These are phyloP conservation scores for Erythrobasidium yunnanense DNA, from an alignment of 768 basidiomycete genomes.

Conservation along the genomic window DNA sequence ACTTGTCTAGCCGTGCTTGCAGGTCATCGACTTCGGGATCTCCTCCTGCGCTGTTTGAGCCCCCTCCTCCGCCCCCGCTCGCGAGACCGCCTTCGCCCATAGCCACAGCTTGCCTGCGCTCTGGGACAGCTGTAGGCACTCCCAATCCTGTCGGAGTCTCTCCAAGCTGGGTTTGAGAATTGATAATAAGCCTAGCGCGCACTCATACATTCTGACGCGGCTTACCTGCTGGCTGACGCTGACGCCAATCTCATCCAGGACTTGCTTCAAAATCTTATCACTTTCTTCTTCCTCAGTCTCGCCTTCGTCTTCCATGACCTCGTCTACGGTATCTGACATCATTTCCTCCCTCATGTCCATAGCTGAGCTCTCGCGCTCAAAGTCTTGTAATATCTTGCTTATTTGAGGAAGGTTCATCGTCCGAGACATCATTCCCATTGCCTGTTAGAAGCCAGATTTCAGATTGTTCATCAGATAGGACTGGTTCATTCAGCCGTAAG, in stretches of 20 bases:
- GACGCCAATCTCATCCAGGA: slow-evolving; percentile 94
- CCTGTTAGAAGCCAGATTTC: slow-evolving; percentile 47
- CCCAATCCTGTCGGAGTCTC: slow-evolving; percentile 36
- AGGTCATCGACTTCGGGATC: slow-evolving; percentile 78
- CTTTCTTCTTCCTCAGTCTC: slow-evolving; percentile 95
- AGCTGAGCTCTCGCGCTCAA: slow-evolving; percentile 89
- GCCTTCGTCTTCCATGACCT: slow-evolving; percentile 71
- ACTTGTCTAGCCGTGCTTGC: slow-evolving; percentile 82
- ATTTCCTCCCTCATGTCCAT: slow-evolving; percentile 99
- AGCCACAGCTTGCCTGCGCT: slow-evolving; percentile 68
- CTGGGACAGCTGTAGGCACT: slow-evolving; percentile 43
- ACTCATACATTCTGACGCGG: no score
- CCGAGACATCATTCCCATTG: slow-evolving; percentile 96
- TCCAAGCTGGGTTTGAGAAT: slow-evolving; percentile 29
- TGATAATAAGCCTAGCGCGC: neutral
- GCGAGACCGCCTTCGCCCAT: slow-evolving; percentile 56
- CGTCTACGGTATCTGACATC: slow-evolving; percentile 98
- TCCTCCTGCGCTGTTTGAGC: slow-evolving; percentile 36
- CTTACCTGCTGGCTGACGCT: slow-evolving; percentile 64
- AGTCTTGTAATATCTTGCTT: slow-evolving; percentile 92
- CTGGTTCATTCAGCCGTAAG: slow-evolving; percentile 42
- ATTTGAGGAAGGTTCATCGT: slow-evolving; percentile 90
- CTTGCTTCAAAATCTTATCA: slow-evolving; percentile 87
- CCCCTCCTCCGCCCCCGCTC: slow-evolving; percentile 44
- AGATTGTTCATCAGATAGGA: neutral